Evolutionary conservation across 257 asterid genomes (phyloP).

Genomic region (Osmanthus fragrans): DNA sequence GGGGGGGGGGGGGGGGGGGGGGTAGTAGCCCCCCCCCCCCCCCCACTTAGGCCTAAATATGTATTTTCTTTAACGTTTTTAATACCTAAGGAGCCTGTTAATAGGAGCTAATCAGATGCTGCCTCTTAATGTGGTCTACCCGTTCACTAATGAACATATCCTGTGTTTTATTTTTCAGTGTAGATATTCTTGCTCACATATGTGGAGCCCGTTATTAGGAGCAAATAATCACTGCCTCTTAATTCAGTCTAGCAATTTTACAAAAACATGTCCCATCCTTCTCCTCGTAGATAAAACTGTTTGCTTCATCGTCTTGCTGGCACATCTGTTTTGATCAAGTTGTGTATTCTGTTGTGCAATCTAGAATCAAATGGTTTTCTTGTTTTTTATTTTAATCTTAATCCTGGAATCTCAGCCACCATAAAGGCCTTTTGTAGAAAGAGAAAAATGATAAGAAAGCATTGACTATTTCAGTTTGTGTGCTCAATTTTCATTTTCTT

Average conservation of each 20-base stretch:
- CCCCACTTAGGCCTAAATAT: too few species aligned
- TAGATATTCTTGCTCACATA: neutral
- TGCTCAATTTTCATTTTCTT: neutral
- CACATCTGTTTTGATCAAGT: neutral
- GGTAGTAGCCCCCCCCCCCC: too few species aligned
- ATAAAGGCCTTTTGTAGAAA: neutral
- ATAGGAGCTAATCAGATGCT: conserved; percentile 1
- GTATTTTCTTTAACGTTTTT: too few species aligned
- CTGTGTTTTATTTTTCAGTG: neutral
- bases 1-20: too few species aligned
- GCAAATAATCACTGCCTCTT: neutral
- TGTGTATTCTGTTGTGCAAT: neutral
- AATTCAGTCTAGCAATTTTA: neutral
- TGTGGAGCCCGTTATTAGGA: neutral
- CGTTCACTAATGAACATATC: neutral
- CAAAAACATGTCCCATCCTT: neutral
- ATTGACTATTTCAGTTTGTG: neutral
- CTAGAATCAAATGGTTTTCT: neutral
- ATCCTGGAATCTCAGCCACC: neutral
- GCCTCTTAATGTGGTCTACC: neutral
- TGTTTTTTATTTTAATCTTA: neutral
- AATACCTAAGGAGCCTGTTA: neutral
- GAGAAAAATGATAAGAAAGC: neutral
- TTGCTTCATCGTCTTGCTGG: neutral
- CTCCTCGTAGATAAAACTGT: neutral